Evolutionary conservation across 345 rosid species (phyloP).

Genomic region (Linum tenue): DNA sequence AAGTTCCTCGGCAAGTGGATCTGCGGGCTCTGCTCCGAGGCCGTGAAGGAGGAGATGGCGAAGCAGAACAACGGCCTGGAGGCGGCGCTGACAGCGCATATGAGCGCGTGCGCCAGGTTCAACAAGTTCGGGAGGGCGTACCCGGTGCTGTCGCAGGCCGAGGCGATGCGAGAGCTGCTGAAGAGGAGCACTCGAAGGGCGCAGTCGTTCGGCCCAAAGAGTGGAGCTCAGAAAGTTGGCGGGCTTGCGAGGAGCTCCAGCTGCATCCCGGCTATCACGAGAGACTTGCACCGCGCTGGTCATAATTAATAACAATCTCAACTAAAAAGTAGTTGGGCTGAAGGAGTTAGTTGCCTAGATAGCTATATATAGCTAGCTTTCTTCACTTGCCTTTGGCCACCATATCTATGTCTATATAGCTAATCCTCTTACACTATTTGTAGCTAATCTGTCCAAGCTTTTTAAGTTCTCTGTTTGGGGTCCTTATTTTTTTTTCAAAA

Average conservation of each 20-base stretch:
- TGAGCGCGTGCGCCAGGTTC: slow-evolving; percentile 67
- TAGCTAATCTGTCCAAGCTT: too few relatives aligned
- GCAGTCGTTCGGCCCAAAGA: slow-evolving; percentile 38
- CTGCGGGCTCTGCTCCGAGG: slow-evolving; percentile 81
- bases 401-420: too few relatives aligned
- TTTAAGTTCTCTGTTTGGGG: too few relatives aligned
- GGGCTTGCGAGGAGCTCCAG: slow-evolving; percentile 69
- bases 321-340: too few relatives aligned
- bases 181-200: slow-evolving; percentile 43
- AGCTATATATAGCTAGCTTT: too few relatives aligned
- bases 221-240: slow-evolving; percentile 30
- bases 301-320: neutral
- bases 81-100: slow-evolving; percentile 62
- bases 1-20: slow-evolving; percentile 75
- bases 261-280: slow-evolving; percentile 70
- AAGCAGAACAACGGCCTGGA: slow-evolving; percentile 44
- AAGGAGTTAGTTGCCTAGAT: neutral
- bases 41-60: slow-evolving; percentile 80
- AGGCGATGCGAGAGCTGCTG: slow-evolving; percentile 78
- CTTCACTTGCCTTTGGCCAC: too few relatives aligned
- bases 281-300: slow-evolving; percentile 29
- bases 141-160: slow-evolving; percentile 73
- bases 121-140: slow-evolving; percentile 72
- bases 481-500: too few relatives aligned
- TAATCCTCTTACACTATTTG: too few relatives aligned